Evolutionary conservation across 768 basidiomycete species (phyloP).

Genomic region (Psilocybe sp.): DNA sequence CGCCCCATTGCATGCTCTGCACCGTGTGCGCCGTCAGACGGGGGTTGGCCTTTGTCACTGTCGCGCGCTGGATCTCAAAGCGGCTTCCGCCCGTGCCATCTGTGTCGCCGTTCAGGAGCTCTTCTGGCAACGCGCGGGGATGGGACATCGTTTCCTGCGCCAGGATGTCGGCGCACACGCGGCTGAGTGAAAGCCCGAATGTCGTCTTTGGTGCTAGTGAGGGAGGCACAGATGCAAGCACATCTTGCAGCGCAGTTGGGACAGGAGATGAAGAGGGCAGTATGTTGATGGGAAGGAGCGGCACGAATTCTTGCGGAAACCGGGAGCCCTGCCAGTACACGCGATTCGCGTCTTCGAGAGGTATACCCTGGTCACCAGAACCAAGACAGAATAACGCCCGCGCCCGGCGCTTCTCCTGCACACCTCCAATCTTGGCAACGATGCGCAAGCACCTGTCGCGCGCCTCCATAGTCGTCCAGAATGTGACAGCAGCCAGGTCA

Average conservation of each 20-base stretch:
- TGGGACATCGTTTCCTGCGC: conserved; percentile 41
- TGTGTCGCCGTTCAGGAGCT: conserved; percentile 8
- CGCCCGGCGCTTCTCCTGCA: conserved; percentile 60
- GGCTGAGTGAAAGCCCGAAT: conserved; percentile 48
- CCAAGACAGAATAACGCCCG: conserved; percentile 50
- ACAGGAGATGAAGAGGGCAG: conserved; percentile 29
- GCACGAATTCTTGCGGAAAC: conserved; percentile 48
- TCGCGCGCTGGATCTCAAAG: conserved; percentile 48
- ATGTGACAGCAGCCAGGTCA: conserved; percentile 36
- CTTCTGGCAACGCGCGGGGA: conserved; percentile 25
- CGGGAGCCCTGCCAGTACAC: conserved; percentile 67
- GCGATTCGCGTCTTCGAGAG: conserved; percentile 30
- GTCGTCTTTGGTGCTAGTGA: conserved; percentile 2
- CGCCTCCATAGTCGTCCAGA: conserved; percentile 83
- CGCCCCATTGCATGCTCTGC: conserved; percentile 68
- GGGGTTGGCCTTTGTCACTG: conserved; percentile 51
- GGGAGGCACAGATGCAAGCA: neutral
- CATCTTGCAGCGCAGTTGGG: neutral
- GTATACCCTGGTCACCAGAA: conserved; percentile 6
- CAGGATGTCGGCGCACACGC: conserved; percentile 55
- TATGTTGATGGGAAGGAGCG: conserved; percentile 56
- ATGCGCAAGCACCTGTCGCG: conserved; percentile 72
- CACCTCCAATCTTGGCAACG: conserved; percentile 76
- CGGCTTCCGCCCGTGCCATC: neutral
- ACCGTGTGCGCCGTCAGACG: conserved; percentile 77